These are phyloP conservation scores for Pseudonitzschia pungens DNA, from an alignment of 108 stramenopile genomes.

Conservation along the genomic window DNA sequence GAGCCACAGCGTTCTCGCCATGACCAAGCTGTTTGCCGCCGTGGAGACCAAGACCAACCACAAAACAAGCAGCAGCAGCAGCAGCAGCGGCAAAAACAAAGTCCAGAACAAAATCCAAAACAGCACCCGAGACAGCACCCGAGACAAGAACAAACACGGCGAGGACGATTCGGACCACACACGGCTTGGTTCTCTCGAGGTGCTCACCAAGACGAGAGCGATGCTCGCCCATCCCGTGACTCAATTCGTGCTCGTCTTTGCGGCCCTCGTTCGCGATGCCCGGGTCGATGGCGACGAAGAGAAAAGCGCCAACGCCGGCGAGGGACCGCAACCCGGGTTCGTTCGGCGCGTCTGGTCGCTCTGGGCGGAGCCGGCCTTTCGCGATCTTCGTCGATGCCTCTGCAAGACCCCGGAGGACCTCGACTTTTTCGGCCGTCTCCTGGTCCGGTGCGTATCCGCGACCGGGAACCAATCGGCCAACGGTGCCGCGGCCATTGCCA, in stretches of 20 bases:
- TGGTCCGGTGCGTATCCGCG: constrained; percentile 7
- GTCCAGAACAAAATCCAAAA: background rate
- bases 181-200: background rate
- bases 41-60: background rate
- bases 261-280: background rate
- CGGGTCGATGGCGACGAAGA: background rate
- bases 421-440: constrained; percentile 7
- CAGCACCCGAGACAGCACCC: too few species aligned
- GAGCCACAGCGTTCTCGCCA: constrained; percentile 1
- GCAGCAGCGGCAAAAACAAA: background rate
- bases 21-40: constrained; percentile 4
- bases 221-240: constrained; percentile 17
- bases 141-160: too few species aligned
- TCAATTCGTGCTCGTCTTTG: constrained; percentile 16
- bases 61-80: background rate
- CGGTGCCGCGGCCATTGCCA: background rate
- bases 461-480: background rate
- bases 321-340: background rate
- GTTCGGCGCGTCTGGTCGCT: constrained; percentile 1
- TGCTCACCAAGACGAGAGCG: constrained; percentile 1
- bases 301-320: background rate
- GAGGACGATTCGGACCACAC: background rate
- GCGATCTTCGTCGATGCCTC: constrained; percentile 7
- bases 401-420: background rate
- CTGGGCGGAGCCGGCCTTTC: constrained; percentile 13